These are phyloP conservation scores for Salix brachista DNA, from an alignment of 345 rosid genomes.

Conservation along the genomic window DNA sequence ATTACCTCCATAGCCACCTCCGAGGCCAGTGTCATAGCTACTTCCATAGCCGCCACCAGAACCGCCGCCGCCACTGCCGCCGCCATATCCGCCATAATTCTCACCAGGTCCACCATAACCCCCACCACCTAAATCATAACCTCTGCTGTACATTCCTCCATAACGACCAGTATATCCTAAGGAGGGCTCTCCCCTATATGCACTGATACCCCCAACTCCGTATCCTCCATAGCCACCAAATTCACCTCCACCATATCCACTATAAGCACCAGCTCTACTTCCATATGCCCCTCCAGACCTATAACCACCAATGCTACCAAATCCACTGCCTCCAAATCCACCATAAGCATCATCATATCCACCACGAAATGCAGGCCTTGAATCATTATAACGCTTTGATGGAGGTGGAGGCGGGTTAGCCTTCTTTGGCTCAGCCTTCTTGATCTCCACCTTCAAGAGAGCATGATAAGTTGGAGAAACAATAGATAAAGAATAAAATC, in stretches of 20 bases:
- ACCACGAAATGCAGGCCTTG: slow-evolving; percentile 43
- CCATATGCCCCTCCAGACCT: slow-evolving; percentile 63
- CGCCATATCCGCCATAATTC: slow-evolving; percentile 46
- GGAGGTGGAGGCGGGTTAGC: slow-evolving; percentile 54
- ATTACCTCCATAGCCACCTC: slow-evolving; percentile 25
- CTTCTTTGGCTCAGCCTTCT: slow-evolving; percentile 98
- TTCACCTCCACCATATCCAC: slow-evolving; percentile 64
- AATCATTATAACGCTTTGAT: slow-evolving; percentile 21
- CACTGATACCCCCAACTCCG: slow-evolving; percentile 50
- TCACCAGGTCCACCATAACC: slow-evolving; percentile 61
- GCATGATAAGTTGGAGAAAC: neutral
- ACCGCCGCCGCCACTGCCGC: slow-evolving; percentile 42
- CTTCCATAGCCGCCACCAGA: slow-evolving; percentile 48
- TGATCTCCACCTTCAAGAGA: slow-evolving; percentile 76
- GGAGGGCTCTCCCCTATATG: slow-evolving; percentile 72
- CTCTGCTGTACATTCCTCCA: slow-evolving; percentile 66
- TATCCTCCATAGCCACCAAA: slow-evolving; percentile 64
- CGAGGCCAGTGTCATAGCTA: slow-evolving; percentile 30
- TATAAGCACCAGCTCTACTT: slow-evolving; percentile 51
- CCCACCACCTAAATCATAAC: slow-evolving; percentile 51
- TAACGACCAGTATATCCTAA: slow-evolving; percentile 72
- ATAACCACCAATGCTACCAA: slow-evolving; percentile 47
- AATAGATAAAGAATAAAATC: neutral
- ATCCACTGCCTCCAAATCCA: slow-evolving; percentile 42
- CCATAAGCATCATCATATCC: slow-evolving; percentile 51